A percentile compares a stretch with the other conserved stretches of the same genome.
phyloP scores from a whole-genome alignment of 768 basidiomycete genomes.

The Holtermanniella nyarrowii region DNA sequence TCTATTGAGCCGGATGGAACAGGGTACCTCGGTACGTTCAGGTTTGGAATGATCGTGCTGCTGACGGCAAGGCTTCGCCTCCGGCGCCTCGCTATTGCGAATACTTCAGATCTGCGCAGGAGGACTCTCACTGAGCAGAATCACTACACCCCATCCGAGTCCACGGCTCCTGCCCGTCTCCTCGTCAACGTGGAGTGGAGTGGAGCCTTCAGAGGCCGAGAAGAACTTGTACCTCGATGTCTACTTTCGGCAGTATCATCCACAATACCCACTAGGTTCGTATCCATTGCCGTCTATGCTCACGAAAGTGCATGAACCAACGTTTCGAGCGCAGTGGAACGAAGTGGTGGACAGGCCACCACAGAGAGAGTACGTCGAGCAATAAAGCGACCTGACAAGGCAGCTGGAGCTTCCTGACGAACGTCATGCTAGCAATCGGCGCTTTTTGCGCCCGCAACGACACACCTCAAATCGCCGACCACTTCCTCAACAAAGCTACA shows the following conservation, averaged over 20 bases:
- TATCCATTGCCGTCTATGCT: background rate
- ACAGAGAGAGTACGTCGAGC: slow-evolving; percentile 2
- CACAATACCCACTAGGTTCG: slow-evolving; percentile 8
- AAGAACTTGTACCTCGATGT: slow-evolving; percentile 1
- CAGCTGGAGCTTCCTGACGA: slow-evolving; percentile 9
- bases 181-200: background rate
- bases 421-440: slow-evolving; percentile 6
- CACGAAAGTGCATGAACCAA: slow-evolving; percentile 7
- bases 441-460: slow-evolving; percentile 8
- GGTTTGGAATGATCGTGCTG: background rate
- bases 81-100: slow-evolving; percentile 10
- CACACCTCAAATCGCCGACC: slow-evolving; percentile 3
- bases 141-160: background rate
- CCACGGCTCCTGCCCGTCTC: background rate
- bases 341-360: slow-evolving; percentile 7
- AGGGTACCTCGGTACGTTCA: slow-evolving; percentile 13
- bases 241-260: slow-evolving; percentile 11
- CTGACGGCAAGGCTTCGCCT: slow-evolving; percentile 8
- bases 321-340: slow-evolving; percentile 12
- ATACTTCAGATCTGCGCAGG: slow-evolving; percentile 14
- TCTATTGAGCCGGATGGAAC: slow-evolving; percentile 11
- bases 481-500: slow-evolving; percentile 6
- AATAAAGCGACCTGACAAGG: background rate
- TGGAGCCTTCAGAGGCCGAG: slow-evolving; percentile 1
- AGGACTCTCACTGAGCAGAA: background rate